Conservation (phyloP, 176 grass and related monocot genomes). For the Eragrostis nindensis region DNA sequence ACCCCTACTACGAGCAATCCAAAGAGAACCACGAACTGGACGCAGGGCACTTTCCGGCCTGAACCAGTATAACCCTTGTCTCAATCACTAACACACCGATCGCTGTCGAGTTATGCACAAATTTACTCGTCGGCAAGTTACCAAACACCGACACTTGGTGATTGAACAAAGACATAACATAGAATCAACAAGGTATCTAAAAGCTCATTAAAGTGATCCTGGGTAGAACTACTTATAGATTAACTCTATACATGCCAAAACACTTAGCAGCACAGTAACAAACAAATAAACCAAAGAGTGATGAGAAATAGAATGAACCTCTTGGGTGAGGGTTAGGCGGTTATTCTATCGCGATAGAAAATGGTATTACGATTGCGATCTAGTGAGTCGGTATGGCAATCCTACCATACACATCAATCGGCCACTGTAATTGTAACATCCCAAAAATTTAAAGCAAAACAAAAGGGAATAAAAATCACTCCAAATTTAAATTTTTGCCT, state of each 20-base stretch:
- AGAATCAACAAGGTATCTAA: background rate
- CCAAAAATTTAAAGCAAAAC: too few species aligned
- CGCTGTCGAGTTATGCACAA: too few species aligned
- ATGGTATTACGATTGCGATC: background rate
- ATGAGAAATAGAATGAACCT: background rate
- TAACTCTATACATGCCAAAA: background rate
- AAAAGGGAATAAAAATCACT: too few species aligned
- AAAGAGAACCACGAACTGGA: too few species aligned
- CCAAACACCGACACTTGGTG: too few species aligned
- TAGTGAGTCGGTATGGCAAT: background rate
- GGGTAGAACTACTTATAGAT: background rate
- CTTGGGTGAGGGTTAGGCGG: background rate
- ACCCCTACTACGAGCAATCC: too few species aligned
- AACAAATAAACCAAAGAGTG: background rate
- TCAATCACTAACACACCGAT: too few species aligned
- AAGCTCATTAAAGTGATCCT: background rate
- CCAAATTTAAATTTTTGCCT: too few species aligned
- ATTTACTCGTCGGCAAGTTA: too few species aligned
- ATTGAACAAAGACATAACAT: background rate
- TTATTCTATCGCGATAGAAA: background rate
- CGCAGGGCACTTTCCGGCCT: too few species aligned
- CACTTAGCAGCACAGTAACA: background rate
- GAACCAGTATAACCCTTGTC: too few species aligned
- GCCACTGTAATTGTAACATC: too few species aligned
- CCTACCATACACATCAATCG: background rate